These are phyloP conservation scores for Colletotrichum neosansevieriae DNA, from an alignment of 2,329 filamentous ascomycete species.

Conservation along the genomic window DNA sequence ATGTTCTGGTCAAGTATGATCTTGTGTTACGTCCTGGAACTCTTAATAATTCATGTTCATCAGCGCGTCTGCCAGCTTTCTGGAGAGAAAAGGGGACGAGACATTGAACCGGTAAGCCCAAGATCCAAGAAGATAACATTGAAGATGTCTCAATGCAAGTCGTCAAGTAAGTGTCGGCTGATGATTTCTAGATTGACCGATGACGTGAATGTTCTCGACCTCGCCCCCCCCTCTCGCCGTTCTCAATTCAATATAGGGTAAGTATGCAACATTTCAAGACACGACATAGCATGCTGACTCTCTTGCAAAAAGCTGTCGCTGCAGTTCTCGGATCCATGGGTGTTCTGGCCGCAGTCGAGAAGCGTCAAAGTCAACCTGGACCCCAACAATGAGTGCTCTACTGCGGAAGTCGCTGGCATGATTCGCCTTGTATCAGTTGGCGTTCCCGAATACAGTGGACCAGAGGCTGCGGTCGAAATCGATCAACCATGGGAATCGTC, in stretches of 20 bases:
- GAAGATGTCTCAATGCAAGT: too few species aligned
- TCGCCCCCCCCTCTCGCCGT: not conserved
- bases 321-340: not conserved
- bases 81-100: not conserved
- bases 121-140: too few species aligned
- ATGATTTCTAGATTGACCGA: not conserved
- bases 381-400: not conserved
- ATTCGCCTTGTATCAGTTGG: not conserved
- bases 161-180: not conserved
- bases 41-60: too few species aligned
- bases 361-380: not conserved
- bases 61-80: not conserved
- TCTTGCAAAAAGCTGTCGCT: not conserved
- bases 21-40: too few species aligned
- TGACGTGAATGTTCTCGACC: not conserved
- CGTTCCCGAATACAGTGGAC: fast-evolving
- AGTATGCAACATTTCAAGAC: not conserved
- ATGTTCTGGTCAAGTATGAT: not conserved
- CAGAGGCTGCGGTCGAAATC: not conserved
- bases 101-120: not conserved
- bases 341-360: not conserved
- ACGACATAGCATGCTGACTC: too few species aligned
- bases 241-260: conserved; percentile 1
- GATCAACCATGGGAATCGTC: not conserved
- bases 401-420: not conserved